Percentiles rank a stretch among this genome's conserved stretches.
These are phyloP conservation scores for Pilaira anomala DNA, from an alignment of 192 early-diverging fungal genomes.

Conservation along the genomic window DNA sequence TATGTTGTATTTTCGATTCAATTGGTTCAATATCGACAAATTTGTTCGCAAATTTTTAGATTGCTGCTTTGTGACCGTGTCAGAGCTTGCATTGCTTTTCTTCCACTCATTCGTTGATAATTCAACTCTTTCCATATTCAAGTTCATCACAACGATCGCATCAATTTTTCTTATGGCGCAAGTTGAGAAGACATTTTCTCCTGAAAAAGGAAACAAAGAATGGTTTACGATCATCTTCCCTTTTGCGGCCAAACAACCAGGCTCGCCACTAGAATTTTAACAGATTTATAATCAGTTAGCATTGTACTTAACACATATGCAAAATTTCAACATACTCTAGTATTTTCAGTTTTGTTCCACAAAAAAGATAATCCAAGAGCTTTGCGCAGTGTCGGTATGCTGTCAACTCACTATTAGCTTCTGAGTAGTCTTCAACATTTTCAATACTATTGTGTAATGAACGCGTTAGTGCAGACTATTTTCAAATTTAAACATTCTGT, in stretches of 20 bases:
- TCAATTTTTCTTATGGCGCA: too few species aligned
- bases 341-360: background rate
- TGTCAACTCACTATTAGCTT: slow-evolving; percentile 6
- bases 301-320: slow-evolving; percentile 1
- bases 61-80: too few species aligned
- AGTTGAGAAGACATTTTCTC: slow-evolving; percentile 6
- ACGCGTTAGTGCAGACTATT: background rate
- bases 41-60: too few species aligned
- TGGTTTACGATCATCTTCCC: background rate
- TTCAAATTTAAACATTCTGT: slow-evolving; percentile 1
- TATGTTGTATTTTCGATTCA: too few species aligned
- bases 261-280: slow-evolving; percentile 5
- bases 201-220: background rate
- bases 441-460: slow-evolving; percentile 6
- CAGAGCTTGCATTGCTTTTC: too few species aligned
- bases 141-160: too few species aligned
- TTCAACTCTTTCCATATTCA: too few species aligned
- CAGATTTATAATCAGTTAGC: slow-evolving; percentile 3
- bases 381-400: background rate
- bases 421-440: background rate
- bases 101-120: too few species aligned
- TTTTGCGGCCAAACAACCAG: slow-evolving; percentile 4
- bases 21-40: too few species aligned
- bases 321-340: slow-evolving; percentile 9
- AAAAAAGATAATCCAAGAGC: slow-evolving; percentile 1